A percentile compares a stretch with the other conserved stretches of the same genome.
Conservation (phyloP, 2,329 filamentous ascomycete genomes). For the Cryphonectria nitschkei region DNA sequence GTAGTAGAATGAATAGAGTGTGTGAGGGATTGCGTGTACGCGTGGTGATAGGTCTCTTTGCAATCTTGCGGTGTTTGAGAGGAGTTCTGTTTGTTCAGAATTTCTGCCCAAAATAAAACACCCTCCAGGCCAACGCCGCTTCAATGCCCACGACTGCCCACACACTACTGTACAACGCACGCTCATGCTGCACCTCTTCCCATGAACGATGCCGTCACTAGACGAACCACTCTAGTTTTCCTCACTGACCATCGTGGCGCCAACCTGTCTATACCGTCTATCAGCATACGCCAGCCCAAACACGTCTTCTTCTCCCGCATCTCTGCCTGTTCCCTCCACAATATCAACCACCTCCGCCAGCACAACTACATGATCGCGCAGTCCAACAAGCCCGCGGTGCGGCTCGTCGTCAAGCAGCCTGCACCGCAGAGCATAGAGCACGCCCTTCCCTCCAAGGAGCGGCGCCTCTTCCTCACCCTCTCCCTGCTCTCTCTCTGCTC, state of each 20-base stretch:
- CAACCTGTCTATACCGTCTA: conserved; percentile 50
- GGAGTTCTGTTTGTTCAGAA: background rate
- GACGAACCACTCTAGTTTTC: conserved; percentile 2
- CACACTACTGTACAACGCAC: background rate
- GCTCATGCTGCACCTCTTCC: background rate
- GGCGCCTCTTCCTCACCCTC: conserved; percentile 40
- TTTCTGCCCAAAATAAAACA: background rate
- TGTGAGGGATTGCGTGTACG: too few relatives aligned
- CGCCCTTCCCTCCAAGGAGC: conserved; percentile 53
- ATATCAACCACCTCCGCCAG: conserved; percentile 56
- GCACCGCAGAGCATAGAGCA: conserved; percentile 53
- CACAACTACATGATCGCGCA: conserved; percentile 57
- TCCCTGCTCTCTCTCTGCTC: conserved; percentile 25
- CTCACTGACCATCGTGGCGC: conserved; percentile 38
- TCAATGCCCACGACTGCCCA: background rate
- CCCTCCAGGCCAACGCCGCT: background rate
- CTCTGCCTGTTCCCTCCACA: conserved; percentile 36
- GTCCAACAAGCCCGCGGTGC: conserved; percentile 46
- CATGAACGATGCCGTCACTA: background rate
- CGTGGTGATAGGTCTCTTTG: background rate
- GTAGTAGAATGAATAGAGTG: background rate
- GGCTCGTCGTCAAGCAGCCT: conserved; percentile 46
- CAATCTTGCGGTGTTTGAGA: background rate
- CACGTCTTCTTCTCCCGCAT: conserved; percentile 33
- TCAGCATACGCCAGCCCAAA: conserved; percentile 56